phyloP scores from a whole-genome alignment of 208 protist genomes.

The Sergeia podlipaevii region DNA sequence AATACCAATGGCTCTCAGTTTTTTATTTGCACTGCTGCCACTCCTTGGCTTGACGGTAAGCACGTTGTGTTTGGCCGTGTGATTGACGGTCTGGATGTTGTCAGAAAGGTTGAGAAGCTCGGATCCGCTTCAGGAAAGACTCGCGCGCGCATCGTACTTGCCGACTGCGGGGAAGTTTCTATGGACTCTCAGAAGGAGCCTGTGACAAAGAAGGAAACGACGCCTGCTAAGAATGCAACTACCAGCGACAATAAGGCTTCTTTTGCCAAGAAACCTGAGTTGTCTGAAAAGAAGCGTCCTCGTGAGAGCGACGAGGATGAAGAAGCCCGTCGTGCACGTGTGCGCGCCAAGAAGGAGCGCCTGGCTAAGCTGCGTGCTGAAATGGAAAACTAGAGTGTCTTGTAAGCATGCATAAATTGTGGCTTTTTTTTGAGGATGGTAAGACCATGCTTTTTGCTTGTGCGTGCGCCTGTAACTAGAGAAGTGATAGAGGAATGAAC shows the following conservation, averaged over 20 bases:
- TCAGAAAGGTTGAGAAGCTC: conserved; percentile 76
- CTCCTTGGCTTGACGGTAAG: conserved; percentile 91
- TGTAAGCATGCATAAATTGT: no score
- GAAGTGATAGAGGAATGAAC: no score
- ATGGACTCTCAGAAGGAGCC: background rate
- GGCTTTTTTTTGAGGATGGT: no score
- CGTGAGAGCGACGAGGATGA: conserved; percentile 29
- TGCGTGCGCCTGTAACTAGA: no score
- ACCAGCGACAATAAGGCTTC: conserved; percentile 6
- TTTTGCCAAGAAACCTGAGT: background rate
- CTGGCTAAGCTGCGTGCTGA: conserved; percentile 46
- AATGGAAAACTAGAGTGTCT: conserved; percentile 22
- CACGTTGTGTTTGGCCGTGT: conserved; percentile 97
- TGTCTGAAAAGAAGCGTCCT: conserved; percentile 13
- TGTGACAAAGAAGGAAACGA: conserved; percentile 9
- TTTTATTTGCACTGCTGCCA: conserved; percentile 89
- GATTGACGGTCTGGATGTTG: conserved; percentile 76
- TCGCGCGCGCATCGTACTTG: conserved; percentile 51
- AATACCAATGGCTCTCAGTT: conserved; percentile 98
- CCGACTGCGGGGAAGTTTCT: conserved; percentile 77
- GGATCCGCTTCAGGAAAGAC: conserved; percentile 74
- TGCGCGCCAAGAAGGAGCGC: conserved; percentile 62
- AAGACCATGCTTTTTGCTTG: no score
- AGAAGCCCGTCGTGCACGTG: conserved; percentile 39
- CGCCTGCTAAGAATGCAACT: background rate